Conservation (phyloP, 2,329 filamentous ascomycete species). For the Colletotrichum sidae region DNA sequence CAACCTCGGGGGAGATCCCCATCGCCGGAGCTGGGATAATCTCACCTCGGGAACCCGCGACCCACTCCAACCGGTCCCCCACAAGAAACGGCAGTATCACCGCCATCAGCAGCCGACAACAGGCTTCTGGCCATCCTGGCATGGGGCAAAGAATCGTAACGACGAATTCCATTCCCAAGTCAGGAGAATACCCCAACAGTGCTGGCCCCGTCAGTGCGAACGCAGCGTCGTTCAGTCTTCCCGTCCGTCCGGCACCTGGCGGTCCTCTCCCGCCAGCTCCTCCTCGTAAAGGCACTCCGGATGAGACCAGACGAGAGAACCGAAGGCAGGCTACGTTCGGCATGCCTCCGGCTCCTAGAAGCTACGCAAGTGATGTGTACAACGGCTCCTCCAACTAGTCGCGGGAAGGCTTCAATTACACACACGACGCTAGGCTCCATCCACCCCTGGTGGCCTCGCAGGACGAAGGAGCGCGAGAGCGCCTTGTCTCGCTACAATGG, state of each 20-base stretch:
- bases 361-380: slow-evolving; percentile 38
- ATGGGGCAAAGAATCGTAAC: slow-evolving; percentile 64
- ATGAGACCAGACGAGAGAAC: slow-evolving; percentile 64
- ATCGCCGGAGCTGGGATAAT: slow-evolving; percentile 68
- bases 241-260: slow-evolving; percentile 71
- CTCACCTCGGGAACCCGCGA: slow-evolving; percentile 63
- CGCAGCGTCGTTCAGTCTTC: slow-evolving; percentile 69
- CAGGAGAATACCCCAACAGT: slow-evolving; percentile 51
- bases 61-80: slow-evolving; percentile 61
- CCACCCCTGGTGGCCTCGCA: slow-evolving; percentile 2
- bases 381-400: slow-evolving; percentile 38
- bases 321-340: slow-evolving; percentile 67
- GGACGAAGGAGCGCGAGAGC: slow-evolving; percentile 19
- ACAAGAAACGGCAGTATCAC: slow-evolving; percentile 59
- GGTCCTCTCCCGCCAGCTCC: slow-evolving; percentile 71
- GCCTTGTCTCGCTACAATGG: slow-evolving; percentile 18
- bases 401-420: slow-evolving; percentile 26
- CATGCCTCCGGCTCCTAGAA: slow-evolving; percentile 55
- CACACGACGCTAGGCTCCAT: slow-evolving; percentile 7
- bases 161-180: slow-evolving; percentile 65
- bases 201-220: slow-evolving; percentile 56
- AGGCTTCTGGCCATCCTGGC: slow-evolving; percentile 58
- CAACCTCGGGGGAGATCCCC: slow-evolving; percentile 79
- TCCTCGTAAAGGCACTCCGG: slow-evolving; percentile 66
- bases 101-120: slow-evolving; percentile 56